Conservation (phyloP, 2,329 filamentous ascomycete genomes). For the Monosporascus sp. region DNA sequence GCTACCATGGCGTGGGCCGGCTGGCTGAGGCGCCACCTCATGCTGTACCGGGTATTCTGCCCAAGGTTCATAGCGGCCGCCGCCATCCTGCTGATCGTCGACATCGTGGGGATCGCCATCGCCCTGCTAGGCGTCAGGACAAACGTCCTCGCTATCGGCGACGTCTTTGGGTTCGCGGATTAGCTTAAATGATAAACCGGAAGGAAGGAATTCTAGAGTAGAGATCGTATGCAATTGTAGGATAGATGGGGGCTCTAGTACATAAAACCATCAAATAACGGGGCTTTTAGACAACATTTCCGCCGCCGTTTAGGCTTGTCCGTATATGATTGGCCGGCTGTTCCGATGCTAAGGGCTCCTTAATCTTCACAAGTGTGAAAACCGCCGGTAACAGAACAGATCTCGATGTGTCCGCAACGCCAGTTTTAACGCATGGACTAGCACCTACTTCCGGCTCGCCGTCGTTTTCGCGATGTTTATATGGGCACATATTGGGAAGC, state of each 20-base stretch:
- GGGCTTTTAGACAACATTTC: too few species aligned
- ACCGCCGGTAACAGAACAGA: too few species aligned
- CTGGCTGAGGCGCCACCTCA: constrained; percentile 81
- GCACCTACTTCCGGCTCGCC: too few species aligned
- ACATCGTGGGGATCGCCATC: constrained; percentile 66
- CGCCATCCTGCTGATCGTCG: constrained; percentile 66
- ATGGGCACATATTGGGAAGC: too few species aligned
- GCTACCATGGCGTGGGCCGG: constrained; percentile 90
- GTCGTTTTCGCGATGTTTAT: too few species aligned
- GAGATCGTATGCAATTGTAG: not conserved
- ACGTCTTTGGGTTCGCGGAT: constrained; percentile 80
- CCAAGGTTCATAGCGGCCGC: constrained; percentile 85
- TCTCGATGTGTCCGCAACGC: too few species aligned
- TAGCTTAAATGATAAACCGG: constrained; percentile 14
- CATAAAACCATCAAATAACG: not conserved
- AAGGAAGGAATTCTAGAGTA: too few species aligned
- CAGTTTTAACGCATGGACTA: too few species aligned
- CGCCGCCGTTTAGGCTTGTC: too few species aligned
- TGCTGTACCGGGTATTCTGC: constrained; percentile 92
- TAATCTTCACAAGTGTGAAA: too few species aligned
- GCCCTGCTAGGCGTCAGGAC: constrained; percentile 69
- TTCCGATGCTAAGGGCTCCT: too few species aligned
- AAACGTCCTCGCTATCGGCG: constrained; percentile 72
- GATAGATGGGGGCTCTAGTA: not conserved
- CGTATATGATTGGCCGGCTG: too few species aligned